phyloP scores from a whole-genome alignment of 331 rosid genomes.

The Cydonia oblonga region DNA sequence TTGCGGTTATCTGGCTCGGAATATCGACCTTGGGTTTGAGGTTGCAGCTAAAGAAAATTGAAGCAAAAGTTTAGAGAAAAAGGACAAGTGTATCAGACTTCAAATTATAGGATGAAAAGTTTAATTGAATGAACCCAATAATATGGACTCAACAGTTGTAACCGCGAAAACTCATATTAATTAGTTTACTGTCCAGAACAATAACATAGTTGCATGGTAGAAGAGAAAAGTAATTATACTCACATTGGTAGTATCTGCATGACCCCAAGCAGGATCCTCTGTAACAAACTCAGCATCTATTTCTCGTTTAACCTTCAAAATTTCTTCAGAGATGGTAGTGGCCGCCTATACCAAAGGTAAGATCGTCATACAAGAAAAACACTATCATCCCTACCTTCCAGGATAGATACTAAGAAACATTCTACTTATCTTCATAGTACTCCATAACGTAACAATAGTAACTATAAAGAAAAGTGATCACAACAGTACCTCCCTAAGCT shows the following conservation, averaged over 20 bases:
- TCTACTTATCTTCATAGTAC: background rate
- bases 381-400: background rate
- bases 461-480: background rate
- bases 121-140: background rate
- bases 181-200: background rate
- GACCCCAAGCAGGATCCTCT: constrained; percentile 80
- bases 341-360: constrained; percentile 33
- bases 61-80: background rate
- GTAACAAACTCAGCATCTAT: constrained; percentile 69
- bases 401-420: background rate
- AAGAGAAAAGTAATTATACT: constrained; percentile 7
- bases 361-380: background rate
- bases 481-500: constrained; percentile 58
- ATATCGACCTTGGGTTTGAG: constrained; percentile 48
- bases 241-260: constrained; percentile 56
- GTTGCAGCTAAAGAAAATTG: constrained; percentile 36
- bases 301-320: constrained; percentile 61
- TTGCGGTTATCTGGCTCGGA: constrained; percentile 84
- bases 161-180: background rate
- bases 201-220: background rate
- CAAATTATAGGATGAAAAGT: background rate
- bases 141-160: background rate
- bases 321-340: constrained; percentile 47
- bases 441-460: background rate
- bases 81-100: background rate